These are phyloP conservation scores for Saccharomycopsis crataegensis DNA, from an alignment of 1,139 yeast species.

Conservation along the genomic window DNA sequence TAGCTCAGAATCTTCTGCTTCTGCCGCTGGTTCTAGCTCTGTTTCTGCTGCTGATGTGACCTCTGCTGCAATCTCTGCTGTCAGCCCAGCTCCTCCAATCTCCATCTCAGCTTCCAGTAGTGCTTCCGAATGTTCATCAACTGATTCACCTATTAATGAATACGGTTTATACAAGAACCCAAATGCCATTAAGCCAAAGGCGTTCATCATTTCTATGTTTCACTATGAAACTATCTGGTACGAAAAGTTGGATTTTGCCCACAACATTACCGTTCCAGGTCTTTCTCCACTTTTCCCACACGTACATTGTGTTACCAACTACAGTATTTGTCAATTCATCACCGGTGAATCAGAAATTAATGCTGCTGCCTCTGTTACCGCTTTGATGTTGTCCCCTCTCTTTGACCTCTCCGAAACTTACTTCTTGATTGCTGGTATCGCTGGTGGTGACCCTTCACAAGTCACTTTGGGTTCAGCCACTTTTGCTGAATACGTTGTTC, in stretches of 20 bases:
- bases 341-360: constrained; percentile 68
- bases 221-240: constrained; percentile 52
- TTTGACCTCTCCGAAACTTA: constrained; percentile 55
- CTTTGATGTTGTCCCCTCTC: constrained; percentile 45
- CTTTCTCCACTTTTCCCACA: constrained; percentile 54
- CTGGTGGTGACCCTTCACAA: constrained; percentile 50
- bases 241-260: constrained; percentile 37
- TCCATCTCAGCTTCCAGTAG: not conserved
- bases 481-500: constrained; percentile 55
- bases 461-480: constrained; percentile 50
- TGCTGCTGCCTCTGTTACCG: constrained; percentile 55
- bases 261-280: constrained; percentile 55
- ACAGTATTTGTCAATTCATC: constrained; percentile 51
- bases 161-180: constrained; percentile 5
- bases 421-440: constrained; percentile 60
- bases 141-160: constrained; percentile 1
- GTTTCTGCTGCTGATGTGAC: not conserved
- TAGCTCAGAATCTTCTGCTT: not conserved
- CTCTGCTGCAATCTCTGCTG: not conserved
- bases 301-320: constrained; percentile 47
- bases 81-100: not conserved
- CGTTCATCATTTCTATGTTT: constrained; percentile 51
- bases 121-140: not conserved
- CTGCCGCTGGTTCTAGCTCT: not conserved
- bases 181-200: constrained; percentile 36